Base-by-base conservation (phyloP, 176 grass and related monocot species). In the Rhynchospora pubera region DNA sequence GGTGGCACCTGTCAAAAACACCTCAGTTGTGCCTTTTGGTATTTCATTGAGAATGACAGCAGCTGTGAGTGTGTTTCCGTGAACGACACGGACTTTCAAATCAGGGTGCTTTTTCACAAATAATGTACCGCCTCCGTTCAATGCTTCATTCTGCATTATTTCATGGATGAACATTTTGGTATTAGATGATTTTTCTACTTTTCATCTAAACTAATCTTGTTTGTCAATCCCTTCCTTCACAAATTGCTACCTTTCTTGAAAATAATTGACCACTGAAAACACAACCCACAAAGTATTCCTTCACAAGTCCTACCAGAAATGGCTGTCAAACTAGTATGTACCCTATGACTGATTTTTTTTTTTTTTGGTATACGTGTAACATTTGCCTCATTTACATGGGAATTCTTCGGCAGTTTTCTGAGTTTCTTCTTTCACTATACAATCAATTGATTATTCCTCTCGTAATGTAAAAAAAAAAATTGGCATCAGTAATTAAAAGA, bases 21-120 rank as follows among this genome's bases (percentile, higher is more conserved):
- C 95, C 62, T 98, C 92, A 1, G 79, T 55, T 0, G 85, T 86
- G 53, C 84, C 83, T 78, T 88, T 21, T 12, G 92, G 92, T 67
- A 98, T 91, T 84, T 98, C 95, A 44, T 94, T 80, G 12, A 98
- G 78, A 87, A 98, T 98, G 47, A 98, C 95, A 3, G 92, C 95
- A 0, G 95, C 92, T 0, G 92, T 98, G 3, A 98, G 85, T 15
- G 95, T 98, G 92, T 98, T 98, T 30, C 95, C 95, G 64, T 94
- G 95, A 30, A 94, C 95, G 0, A 98, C 84, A 34, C 95, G 85
- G 10, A 94, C 90, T 24, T 80, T 90, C 13, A 98, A 93, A 84
- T 91, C 71, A 2, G 89, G 92, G 82, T 94, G 90, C 79, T 94
- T 98, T 73, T 91, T 91, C 85, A 98, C 92, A 55, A 98, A 98